phyloP scores from a whole-genome alignment of 768 basidiomycete species.

The Psilocybe tampanensis region DNA sequence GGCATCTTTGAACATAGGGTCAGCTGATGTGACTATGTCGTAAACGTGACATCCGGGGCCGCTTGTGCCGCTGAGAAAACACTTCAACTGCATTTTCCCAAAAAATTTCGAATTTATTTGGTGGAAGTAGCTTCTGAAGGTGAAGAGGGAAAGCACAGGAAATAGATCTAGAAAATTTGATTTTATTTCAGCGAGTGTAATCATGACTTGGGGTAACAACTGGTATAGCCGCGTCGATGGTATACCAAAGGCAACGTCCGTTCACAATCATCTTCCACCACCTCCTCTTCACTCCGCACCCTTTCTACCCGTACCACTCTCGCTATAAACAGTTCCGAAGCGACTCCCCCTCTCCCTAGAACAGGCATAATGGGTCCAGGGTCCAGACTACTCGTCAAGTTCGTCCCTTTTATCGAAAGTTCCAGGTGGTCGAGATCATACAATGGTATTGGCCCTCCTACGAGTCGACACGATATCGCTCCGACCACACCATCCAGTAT shows the following conservation, averaged over 20 bases:
- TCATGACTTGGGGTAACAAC: constrained; percentile 28
- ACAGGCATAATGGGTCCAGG: constrained; percentile 1
- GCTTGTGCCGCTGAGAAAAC: no score
- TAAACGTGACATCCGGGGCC: background rate
- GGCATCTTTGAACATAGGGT: background rate
- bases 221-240: constrained; percentile 62
- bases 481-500: constrained; percentile 65
- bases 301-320: constrained; percentile 66
- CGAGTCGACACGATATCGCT: constrained; percentile 70
- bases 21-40: background rate
- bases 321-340: constrained; percentile 81
- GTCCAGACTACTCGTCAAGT: background rate
- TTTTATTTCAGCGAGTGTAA: background rate
- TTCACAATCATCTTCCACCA: constrained; percentile 21
- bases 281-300: constrained; percentile 7
- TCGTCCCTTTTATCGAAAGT: constrained; percentile 12
- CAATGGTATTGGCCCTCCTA: constrained; percentile 62
- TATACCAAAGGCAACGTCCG: constrained; percentile 62
- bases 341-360: constrained; percentile 27
- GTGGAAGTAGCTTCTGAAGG: no score
- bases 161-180: background rate
- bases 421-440: constrained; percentile 49
- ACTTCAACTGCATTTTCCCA: no score
- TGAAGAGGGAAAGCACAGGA: no score
- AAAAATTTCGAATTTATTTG: no score